phyloP scores from a whole-genome alignment of 805 yeast genomes.

The Teunomyces kruisii region DNA sequence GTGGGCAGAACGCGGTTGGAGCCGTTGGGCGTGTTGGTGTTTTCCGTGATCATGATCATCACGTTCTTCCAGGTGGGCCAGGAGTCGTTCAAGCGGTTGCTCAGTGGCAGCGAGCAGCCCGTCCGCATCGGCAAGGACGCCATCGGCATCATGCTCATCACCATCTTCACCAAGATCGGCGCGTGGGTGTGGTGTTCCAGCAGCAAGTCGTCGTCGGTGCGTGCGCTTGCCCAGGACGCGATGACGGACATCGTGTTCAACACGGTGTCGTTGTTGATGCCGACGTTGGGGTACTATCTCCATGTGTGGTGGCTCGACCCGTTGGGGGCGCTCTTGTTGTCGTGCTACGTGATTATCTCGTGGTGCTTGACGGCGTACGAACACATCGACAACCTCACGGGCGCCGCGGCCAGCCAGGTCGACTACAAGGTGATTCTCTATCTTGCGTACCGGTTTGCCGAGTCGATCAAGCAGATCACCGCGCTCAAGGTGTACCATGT shows the following conservation, averaged over 20 bases:
- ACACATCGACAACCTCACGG: slow-evolving; percentile 73
- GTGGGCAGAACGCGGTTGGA: slow-evolving; percentile 72
- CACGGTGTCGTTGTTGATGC: slow-evolving; percentile 68
- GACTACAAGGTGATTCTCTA: slow-evolving; percentile 70
- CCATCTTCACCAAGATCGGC: slow-evolving; percentile 57
- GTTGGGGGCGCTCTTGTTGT: slow-evolving; percentile 64
- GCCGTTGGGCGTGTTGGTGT: slow-evolving; percentile 75
- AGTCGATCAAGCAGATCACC: slow-evolving; percentile 61
- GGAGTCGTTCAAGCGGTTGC: slow-evolving; percentile 53
- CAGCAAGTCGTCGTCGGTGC: slow-evolving; percentile 64
- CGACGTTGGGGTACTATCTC: slow-evolving; percentile 54
- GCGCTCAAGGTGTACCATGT: slow-evolving; percentile 72
- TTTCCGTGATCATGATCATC: slow-evolving; percentile 66
- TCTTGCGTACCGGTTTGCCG: slow-evolving; percentile 67
- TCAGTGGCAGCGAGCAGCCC: slow-evolving; percentile 31
- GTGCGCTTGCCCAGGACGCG: slow-evolving; percentile 82
- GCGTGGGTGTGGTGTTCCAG: slow-evolving; percentile 66
- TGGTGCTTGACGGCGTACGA: slow-evolving; percentile 69
- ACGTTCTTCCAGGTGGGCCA: slow-evolving; percentile 73
- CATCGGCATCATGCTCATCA: slow-evolving; percentile 56
- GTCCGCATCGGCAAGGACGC: slow-evolving; percentile 54
- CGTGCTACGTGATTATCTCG: slow-evolving; percentile 58
- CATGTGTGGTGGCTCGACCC: slow-evolving; percentile 74
- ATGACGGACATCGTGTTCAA: slow-evolving; percentile 76
- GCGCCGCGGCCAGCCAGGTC: slow-evolving; percentile 61